phyloP scores from a whole-genome alignment of 1,284 basidiomycete species.

The Puccinia polysora region DNA sequence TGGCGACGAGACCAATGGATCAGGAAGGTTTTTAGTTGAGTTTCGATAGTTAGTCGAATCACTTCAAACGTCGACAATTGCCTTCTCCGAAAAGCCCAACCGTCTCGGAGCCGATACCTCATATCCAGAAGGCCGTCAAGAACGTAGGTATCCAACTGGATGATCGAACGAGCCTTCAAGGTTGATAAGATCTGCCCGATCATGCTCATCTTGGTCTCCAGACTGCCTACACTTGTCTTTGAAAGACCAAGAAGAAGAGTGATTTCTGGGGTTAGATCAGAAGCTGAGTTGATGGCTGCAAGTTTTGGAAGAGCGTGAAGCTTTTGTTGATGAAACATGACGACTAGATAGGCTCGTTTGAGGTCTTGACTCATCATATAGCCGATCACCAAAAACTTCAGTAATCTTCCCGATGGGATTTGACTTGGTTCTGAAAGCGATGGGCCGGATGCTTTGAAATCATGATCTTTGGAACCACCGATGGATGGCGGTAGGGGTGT shows the following conservation, averaged over 20 bases:
- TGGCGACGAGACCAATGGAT: slow-evolving; percentile 6
- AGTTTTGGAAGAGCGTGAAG: background rate
- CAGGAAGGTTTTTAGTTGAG: slow-evolving; percentile 11
- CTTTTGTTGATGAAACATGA: background rate
- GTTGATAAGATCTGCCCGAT: background rate
- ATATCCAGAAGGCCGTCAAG: slow-evolving; percentile 18
- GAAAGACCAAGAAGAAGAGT: slow-evolving; percentile 8
- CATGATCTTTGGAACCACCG: background rate
- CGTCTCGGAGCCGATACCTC: slow-evolving; percentile 12
- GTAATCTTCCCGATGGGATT: slow-evolving; percentile 14
- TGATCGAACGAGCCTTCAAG: too few species aligned
- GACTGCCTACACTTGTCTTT: background rate
- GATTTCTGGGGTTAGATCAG: slow-evolving; percentile 12
- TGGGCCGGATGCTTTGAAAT: background rate
- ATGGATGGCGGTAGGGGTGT: background rate
- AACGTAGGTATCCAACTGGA: slow-evolving; percentile 19
- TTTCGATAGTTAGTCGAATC: background rate
- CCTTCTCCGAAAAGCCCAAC: background rate
- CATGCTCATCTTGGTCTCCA: slow-evolving; percentile 4
- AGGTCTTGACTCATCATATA: slow-evolving; percentile 15
- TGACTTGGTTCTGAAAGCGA: background rate
- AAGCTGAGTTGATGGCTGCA: background rate
- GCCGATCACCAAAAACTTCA: slow-evolving; percentile 21
- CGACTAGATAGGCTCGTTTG: background rate
- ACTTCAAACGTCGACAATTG: slow-evolving; percentile 1